These are phyloP conservation scores for Tylopilus subfusipes DNA, from an alignment of 768 basidiomycete species.

Conservation along the genomic window DNA sequence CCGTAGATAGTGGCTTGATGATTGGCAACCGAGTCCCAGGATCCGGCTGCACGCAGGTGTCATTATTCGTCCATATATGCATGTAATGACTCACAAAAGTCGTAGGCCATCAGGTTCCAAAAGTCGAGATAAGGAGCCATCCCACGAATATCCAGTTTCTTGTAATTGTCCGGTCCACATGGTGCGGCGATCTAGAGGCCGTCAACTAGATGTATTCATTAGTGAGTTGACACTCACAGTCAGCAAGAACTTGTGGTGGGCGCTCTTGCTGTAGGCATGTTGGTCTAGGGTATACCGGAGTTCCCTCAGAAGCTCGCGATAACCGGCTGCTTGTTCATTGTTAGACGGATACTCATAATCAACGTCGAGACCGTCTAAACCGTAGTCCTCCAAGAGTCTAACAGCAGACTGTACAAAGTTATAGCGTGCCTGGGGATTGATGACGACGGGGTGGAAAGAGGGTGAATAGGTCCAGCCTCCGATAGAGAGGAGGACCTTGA, in stretches of 20 bases:
- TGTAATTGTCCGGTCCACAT: conserved; percentile 84
- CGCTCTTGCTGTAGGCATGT: conserved; percentile 62
- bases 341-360: conserved; percentile 93
- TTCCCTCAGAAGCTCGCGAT: conserved; percentile 76
- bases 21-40: conserved; percentile 67
- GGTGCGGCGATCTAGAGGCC: conserved; percentile 78
- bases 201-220: background rate
- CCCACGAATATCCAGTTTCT: conserved; percentile 69
- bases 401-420: conserved; percentile 82
- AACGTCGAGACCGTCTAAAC: conserved; percentile 86
- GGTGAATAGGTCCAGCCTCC: conserved; percentile 96
- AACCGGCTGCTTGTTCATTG: conserved; percentile 74
- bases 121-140: conserved; percentile 91
- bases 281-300: conserved; percentile 72
- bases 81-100: conserved; percentile 54
- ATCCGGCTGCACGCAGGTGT: conserved; percentile 53
- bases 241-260: conserved; percentile 62
- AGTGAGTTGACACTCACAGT: conserved; percentile 50
- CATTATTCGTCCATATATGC: conserved; percentile 5
- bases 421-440: conserved; percentile 54
- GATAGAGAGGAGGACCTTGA: conserved; percentile 82
- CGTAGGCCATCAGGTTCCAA: conserved; percentile 98
- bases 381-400: conserved; percentile 83
- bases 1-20: conserved; percentile 88
- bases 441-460: conserved; percentile 79